Evolutionary conservation across 1,284 basidiomycete species (phyloP), one percentile per base, ranked within the genome.

Genomic region (Ceratobasidium sp.): DNA sequence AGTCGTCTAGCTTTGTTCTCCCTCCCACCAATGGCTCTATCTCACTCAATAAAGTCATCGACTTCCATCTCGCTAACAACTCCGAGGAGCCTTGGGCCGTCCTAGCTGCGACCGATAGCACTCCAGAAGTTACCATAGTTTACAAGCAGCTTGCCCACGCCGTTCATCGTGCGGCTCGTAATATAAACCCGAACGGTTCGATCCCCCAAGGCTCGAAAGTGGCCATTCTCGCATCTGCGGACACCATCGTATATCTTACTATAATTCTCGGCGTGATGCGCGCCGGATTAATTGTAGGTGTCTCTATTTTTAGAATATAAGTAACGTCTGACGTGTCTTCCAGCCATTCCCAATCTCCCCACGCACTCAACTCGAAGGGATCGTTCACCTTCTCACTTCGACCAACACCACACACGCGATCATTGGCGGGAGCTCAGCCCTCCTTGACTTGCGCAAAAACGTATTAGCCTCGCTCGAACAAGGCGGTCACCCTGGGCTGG

Each of bases 1-100:
- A 24, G 76, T 77, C 31, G 80, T 50, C 8, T 73, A 47, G 69
- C 75, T n/a, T 27, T 14, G 19, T 33, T 9, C 54, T 51, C 50
- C 54, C 54, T 17, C 54, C 54, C 15, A 7, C 29, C 5, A 29
- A 56, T 29, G 54, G 54, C 22, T 24, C 54, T 15, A 8, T 56
- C 29, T 17, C 54, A 4, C 54, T 29, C 19, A 17, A n/a, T 17
- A n/a, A 27, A 17, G 9, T 56, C 29, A 24, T 56, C 29, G 54
- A 56, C 29, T 56, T 56, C 29, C 54, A 56, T 24, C 54, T 56
- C 7, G n/a, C 15, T 15, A n/a, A 56, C 54, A 56, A 56, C 27
- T 29, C 54, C 9, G 27, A 29, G 8, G 14, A 56, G 15, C n/a
- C 29, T 24, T 56, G 22, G 15, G 29, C 22, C 22, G 15, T 56